Base-by-base conservation (phyloP, 2,329 filamentous ascomycete genomes). In the Lizonia empirigonia region DNA sequence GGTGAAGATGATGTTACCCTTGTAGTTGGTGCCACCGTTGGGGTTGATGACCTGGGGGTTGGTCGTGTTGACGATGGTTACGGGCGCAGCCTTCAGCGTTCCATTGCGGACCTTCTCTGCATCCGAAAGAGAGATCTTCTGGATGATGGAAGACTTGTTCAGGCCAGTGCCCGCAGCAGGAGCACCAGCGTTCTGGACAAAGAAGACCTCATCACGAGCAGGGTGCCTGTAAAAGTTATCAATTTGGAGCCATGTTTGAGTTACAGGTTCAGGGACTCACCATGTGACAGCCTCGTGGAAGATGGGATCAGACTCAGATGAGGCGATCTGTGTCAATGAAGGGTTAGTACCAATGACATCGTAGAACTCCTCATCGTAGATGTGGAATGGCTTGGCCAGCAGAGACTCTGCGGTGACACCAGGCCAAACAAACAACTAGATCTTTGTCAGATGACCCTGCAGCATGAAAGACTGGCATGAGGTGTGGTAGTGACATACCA, bases 21-120 rank as follows among this genome's bases (percentile, higher is more conserved):
- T 63, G 33, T 55, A 56, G 42, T 60, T 62, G 8, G 59, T 62
- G 26, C 55, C 62, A 33, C 62, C 62, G 20, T 63, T 64, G 8
- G 62, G 62, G 38, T 64, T 64, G 26, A 64, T 64, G 18, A 64
- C 52, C 23, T 64, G 60, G n/a, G 62, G 60, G 20, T 62, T 62
- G 18, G 59, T 45, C 2, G 60, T 64, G 35, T 63, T 62, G 33
- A 63, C 60, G 9, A 64, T 33, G 7, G 62, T 62, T 18, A 64
- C 56, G 4, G 60, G 56, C n/a, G 35, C 60, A 29, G 60, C 56
- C 20, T 53, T 48, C 3, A 64, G 46, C 24, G 44, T 58, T 44
- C 62, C 62, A 16, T 62, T 59, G 30, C 62, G 60, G 12, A 64
- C 62, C 34, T 44, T 55, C 55, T 64, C 62, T 12, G 62, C 62